Percentiles rank a stretch among this genome's conserved stretches.
Evolutionary conservation across 768 basidiomycete genomes (phyloP).

Genomic region (Lactarius tabidus): DNA sequence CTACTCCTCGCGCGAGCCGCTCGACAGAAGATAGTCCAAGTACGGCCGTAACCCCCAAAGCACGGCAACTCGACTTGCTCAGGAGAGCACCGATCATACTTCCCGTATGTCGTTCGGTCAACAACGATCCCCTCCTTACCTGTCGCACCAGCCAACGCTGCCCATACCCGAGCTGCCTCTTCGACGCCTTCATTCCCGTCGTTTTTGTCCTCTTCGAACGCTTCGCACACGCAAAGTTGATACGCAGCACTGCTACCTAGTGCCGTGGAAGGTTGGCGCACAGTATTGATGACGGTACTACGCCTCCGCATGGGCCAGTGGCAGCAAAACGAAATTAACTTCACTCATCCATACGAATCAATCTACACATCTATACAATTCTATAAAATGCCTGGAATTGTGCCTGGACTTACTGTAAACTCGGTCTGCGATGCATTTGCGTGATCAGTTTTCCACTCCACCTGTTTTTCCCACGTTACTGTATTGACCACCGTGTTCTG

Average conservation of each 20-base stretch:
- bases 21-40: slow-evolving; percentile 6
- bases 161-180: slow-evolving; percentile 12
- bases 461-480: no score
- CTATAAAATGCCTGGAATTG: no score
- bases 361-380: no score
- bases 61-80: slow-evolving; percentile 63
- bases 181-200: slow-evolving; percentile 31
- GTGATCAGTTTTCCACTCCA: no score
- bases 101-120: slow-evolving; percentile 76
- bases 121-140: slow-evolving; percentile 59
- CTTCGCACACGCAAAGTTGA: slow-evolving; percentile 36
- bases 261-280: slow-evolving; percentile 73
- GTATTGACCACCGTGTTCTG: no score
- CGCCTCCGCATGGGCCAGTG: slow-evolving; percentile 63
- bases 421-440: no score
- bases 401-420: no score
- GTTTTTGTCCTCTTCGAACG: slow-evolving; percentile 27
- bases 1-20: slow-evolving; percentile 22
- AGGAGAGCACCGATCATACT: slow-evolving; percentile 83
- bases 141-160: slow-evolving; percentile 20
- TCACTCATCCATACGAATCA: no score
- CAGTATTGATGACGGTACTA: slow-evolving; percentile 63
- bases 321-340: no score
- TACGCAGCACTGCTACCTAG: slow-evolving; percentile 28
- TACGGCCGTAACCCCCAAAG: slow-evolving; percentile 27